Evolutionary conservation across 163 green algal genomes (phyloP).

Genomic region (Chloromonas sp.): DNA sequence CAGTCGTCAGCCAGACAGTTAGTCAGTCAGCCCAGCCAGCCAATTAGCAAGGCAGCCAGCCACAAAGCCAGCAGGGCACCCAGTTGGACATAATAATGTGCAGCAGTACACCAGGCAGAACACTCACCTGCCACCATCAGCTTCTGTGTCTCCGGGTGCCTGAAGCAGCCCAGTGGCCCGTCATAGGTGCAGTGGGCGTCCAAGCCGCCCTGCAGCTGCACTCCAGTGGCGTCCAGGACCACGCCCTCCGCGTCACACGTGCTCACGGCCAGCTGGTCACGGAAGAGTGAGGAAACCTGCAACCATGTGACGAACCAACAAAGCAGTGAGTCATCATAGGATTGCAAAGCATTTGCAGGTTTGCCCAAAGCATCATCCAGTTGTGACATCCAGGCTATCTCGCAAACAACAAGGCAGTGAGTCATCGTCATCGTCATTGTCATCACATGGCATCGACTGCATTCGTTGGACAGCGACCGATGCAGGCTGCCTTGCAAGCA

Average conservation of each 20-base stretch:
- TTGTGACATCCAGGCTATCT: too few relatives aligned
- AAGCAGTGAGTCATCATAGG: neutral
- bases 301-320: neutral
- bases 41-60: too few relatives aligned
- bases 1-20: too few relatives aligned
- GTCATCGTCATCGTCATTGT: too few relatives aligned
- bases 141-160: neutral
- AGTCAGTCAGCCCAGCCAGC: too few relatives aligned
- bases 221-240: constrained; percentile 47
- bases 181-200: constrained; percentile 61
- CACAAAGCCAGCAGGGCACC: too few relatives aligned
- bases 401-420: too few relatives aligned
- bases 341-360: neutral
- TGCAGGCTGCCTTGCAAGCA: neutral
- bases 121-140: constrained; percentile 18
- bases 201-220: constrained; percentile 61
- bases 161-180: constrained; percentile 45
- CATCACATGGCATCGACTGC: neutral
- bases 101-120: constrained; percentile 9
- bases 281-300: constrained; percentile 28
- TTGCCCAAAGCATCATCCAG: neutral
- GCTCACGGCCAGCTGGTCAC: constrained; percentile 41
- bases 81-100: neutral
- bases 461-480: neutral
- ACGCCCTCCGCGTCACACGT: constrained; percentile 18